Base-by-base conservation (phyloP, 306 rosid genomes). In the Albizia julibrissin region DNA sequence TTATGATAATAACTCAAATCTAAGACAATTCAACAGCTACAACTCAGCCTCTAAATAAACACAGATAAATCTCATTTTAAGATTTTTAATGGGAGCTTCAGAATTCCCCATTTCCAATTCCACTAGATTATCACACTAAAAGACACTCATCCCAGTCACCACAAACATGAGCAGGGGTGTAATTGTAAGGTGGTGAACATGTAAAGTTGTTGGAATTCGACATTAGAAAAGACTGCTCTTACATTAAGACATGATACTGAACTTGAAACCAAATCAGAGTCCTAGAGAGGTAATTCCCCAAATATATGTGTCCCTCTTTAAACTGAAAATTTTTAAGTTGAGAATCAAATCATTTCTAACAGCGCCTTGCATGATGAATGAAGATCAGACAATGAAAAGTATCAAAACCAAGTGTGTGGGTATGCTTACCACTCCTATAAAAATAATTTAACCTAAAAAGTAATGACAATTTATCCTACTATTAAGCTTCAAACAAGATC, bases 21-120 rank as follows among this genome's bases (percentile, higher is more conserved):
- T 54, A 34, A 62, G 79, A 73, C 33, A n/a, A 42, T 72, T 74
- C 77, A 82, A 79, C 76, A 66, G n/a, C 33, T 69, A 49, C 44
- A 43, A 61, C 75, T 61, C 46, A 43, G 33, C 61, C 2, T 52
- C 31, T 34, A 61, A 40, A 74, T 59, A 42, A 77, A 44, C 33
- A 79, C 26, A 50, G 44, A 58, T 8, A 68, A 47, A 49, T 26
- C 50, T 40, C 62, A 74, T 69, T n/a, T 54, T n/a, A 75, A 54
- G 39, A n/a, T 72, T 71, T 34, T 72, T 46, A 66, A 67, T 46
- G 50, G 61, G 59, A 81, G 47, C 50, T 13, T 52, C 50, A 11
- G 21, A 74, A 79, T 13, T 73, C 50, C 73, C 52, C 77, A 78
- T 42, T 40, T 77, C 34, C 59, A 74, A 78, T 44, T 22, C 46